A percentile compares a stretch with the other conserved stretches of the same genome.
Conservation (phyloP, 2,329 filamentous ascomycete genomes). For the Alternaria hordeiaustralica region DNA sequence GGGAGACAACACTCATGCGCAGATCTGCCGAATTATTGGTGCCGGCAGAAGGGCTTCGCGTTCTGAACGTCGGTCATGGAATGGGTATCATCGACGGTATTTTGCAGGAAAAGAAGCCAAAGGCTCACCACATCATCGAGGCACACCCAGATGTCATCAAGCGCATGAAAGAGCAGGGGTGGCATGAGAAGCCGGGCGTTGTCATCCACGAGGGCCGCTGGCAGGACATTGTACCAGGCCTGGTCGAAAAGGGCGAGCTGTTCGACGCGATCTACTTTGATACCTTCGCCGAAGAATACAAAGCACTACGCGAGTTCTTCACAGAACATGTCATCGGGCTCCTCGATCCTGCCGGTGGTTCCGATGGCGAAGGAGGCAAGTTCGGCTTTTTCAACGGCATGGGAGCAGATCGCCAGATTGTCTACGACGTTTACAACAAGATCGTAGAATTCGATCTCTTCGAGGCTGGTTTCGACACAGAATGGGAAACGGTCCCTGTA, state of each 20-base stretch:
- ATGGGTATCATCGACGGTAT: slow-evolving; percentile 60
- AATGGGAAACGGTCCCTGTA: slow-evolving; percentile 81
- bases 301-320: slow-evolving; percentile 84
- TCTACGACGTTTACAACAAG: slow-evolving; percentile 94
- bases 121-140: slow-evolving; percentile 59
- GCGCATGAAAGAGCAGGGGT: slow-evolving; percentile 55
- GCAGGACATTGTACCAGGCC: slow-evolving; percentile 57
- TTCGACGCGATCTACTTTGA: slow-evolving; percentile 83
- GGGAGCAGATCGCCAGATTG: slow-evolving; percentile 88
- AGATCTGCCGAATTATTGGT: slow-evolving; percentile 53
- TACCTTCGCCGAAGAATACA: slow-evolving; percentile 94
- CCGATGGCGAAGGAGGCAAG: slow-evolving; percentile 53
- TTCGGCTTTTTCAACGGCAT: slow-evolving; percentile 76
- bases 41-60: slow-evolving; percentile 49
- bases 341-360: slow-evolving; percentile 63
- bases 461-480: slow-evolving; percentile 87
- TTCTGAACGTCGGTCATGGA: slow-evolving; percentile 59
- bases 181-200: slow-evolving; percentile 58
- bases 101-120: slow-evolving; percentile 53
- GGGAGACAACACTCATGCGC: slow-evolving; percentile 59
- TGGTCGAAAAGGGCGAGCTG: slow-evolving; percentile 51
- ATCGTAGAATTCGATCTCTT: slow-evolving; percentile 87
- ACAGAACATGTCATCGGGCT: slow-evolving; percentile 83
- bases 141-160: slow-evolving; percentile 58
- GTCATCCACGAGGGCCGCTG: slow-evolving; percentile 57